Percentiles rank a stretch among this genome's conserved stretches.
These are phyloP conservation scores for Penicillium freii DNA, from an alignment of 2,329 filamentous ascomycete genomes.

Conservation along the genomic window DNA sequence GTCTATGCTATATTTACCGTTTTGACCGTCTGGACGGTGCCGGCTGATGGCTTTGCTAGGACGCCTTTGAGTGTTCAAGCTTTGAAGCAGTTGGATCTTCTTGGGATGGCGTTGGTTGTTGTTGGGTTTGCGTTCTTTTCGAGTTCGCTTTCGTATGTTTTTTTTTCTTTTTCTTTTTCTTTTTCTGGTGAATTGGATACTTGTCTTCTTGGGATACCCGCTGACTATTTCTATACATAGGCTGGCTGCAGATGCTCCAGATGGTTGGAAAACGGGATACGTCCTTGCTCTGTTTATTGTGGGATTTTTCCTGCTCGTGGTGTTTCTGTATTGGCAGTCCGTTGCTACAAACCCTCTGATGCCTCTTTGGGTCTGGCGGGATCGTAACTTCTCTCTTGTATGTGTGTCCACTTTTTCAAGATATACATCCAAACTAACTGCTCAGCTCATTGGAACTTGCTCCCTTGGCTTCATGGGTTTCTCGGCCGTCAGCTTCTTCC, in stretches of 20 bases:
- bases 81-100: conserved; percentile 58
- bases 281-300: conserved; percentile 63
- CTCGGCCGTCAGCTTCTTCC: conserved; percentile 60
- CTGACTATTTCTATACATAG: conserved; percentile 26
- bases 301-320: conserved; percentile 55
- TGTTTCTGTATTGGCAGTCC: conserved; percentile 64
- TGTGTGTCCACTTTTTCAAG: conserved; percentile 17
- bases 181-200: background rate
- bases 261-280: conserved; percentile 63
- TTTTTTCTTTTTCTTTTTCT: background rate
- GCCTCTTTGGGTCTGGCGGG: conserved; percentile 56
- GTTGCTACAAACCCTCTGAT: conserved; percentile 52
- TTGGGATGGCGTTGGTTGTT: conserved; percentile 61
- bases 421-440: background rate
- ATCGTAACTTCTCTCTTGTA: conserved; percentile 64
- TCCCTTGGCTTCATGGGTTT: conserved; percentile 64
- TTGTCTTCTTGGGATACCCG: background rate
- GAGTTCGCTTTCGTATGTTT: conserved; percentile 56
- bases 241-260: conserved; percentile 53
- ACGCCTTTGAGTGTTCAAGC: conserved; percentile 46
- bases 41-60: conserved; percentile 52
- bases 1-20: conserved; percentile 61
- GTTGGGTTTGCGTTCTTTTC: conserved; percentile 66
- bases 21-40: conserved; percentile 61
- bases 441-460: conserved; percentile 55